Conservation (phyloP, 2,329 filamentous ascomycete species). For the Botryotinia convoluta region DNA sequence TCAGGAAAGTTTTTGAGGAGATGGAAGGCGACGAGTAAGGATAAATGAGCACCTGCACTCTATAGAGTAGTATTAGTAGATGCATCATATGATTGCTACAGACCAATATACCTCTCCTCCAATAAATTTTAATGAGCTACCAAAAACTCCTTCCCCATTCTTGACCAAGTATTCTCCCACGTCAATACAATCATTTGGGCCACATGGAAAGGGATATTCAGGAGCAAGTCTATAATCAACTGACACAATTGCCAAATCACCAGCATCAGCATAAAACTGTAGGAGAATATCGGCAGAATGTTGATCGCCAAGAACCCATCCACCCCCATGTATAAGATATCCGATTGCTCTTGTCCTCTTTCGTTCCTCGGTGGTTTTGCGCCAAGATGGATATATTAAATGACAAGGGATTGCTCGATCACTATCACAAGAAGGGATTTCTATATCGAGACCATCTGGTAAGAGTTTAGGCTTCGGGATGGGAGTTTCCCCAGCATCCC, state of each 20-base stretch:
- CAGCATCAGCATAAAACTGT: conserved; percentile 49
- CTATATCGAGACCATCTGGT: conserved; percentile 46
- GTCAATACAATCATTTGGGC: conserved; percentile 56
- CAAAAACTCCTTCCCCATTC: conserved; percentile 44
- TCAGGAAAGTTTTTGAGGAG: conserved; percentile 42
- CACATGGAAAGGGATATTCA: conserved; percentile 55
- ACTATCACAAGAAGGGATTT: conserved; percentile 51
- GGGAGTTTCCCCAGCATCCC: conserved; percentile 51
- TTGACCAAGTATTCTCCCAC: conserved; percentile 53
- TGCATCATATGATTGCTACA: background rate
- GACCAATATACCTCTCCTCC: conserved; percentile 44
- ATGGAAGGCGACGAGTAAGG: conserved; percentile 46
- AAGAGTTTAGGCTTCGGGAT: conserved; percentile 48
- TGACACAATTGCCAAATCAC: conserved; percentile 49
- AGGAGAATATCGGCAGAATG: conserved; percentile 42
- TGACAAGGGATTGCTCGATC: conserved; percentile 52
- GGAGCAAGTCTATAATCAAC: conserved; percentile 60
- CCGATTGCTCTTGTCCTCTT: conserved; percentile 48
- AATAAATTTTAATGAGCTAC: conserved; percentile 44
- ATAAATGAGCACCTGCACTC: conserved; percentile 52
- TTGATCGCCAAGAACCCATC: conserved; percentile 30
- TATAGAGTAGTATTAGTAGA: conserved; percentile 26
- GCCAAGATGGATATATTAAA: conserved; percentile 27
- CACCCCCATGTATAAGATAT: conserved; percentile 55
- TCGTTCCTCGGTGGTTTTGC: conserved; percentile 45